These are phyloP conservation scores for Helianthus annuus DNA, from an alignment of 129 eudicot species.

Conservation along the genomic window DNA sequence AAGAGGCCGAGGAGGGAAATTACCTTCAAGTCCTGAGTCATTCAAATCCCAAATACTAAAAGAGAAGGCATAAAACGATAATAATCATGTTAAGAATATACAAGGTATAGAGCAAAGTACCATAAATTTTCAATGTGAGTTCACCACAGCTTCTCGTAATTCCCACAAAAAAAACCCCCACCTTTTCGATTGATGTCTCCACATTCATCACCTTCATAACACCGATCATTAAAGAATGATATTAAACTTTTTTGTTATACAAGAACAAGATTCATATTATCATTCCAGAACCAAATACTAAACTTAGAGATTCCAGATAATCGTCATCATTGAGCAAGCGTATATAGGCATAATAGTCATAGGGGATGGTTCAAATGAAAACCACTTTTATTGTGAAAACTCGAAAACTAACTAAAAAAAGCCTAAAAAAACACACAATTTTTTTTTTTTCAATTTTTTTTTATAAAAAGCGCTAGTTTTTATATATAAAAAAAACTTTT, in stretches of 20 bases:
- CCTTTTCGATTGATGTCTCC: slow-evolving; percentile 84
- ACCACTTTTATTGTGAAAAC: too few species aligned
- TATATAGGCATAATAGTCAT: too few species aligned
- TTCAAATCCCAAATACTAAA: slow-evolving; percentile 87
- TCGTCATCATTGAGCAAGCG: too few species aligned
- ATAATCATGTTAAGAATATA: neutral
- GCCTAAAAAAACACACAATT: too few species aligned
- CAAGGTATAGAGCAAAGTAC: slow-evolving; percentile 40
- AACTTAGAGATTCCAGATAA: slow-evolving; percentile 77
- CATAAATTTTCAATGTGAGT: slow-evolving; percentile 83
- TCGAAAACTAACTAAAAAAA: too few species aligned
- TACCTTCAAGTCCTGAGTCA: slow-evolving; percentile 58
- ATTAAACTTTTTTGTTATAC: neutral
- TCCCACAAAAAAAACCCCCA: slow-evolving; percentile 72
- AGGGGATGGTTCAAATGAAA: too few species aligned
- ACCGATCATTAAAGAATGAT: slow-evolving; percentile 3
- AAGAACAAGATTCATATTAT: neutral
- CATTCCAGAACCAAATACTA: neutral
- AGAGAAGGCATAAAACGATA: neutral
- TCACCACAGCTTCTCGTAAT: slow-evolving; percentile 73
- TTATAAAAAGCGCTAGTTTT: too few species aligned
- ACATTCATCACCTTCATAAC: slow-evolving; percentile 69
- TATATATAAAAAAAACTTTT: too few species aligned
- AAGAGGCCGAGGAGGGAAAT: slow-evolving; percentile 76
- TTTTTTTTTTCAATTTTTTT: too few species aligned